Conservation (phyloP, 257 asterid species). For the Gynochthodes officinalis region DNA sequence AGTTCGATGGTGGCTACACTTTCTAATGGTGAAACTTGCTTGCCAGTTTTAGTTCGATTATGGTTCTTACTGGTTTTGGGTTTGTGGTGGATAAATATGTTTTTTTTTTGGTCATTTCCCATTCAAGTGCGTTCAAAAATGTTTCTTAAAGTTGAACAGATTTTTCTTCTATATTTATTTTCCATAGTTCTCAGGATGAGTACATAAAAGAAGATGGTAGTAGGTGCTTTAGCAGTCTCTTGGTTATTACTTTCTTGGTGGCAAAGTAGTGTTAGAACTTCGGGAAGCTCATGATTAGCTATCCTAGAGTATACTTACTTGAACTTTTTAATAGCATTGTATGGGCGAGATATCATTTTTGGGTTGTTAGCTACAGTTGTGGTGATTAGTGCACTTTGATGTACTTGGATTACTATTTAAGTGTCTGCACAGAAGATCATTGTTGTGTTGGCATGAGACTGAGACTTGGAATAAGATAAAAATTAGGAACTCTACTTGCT, state of each 20-base stretch:
- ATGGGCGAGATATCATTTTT: neutral
- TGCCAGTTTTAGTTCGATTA: neutral
- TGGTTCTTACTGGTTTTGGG: neutral
- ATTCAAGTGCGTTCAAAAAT: neutral
- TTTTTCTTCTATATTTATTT: neutral
- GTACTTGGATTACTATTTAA: neutral
- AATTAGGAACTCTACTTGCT: neutral
- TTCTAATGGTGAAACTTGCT: neutral
- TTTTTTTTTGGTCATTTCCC: neutral
- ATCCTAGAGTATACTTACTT: neutral
- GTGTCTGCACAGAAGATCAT: neutral
- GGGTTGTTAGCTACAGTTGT: neutral
- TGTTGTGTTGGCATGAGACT: neutral
- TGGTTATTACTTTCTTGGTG: neutral
- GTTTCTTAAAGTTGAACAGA: neutral
- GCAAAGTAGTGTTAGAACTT: neutral
- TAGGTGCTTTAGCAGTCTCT: neutral
- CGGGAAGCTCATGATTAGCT: neutral
- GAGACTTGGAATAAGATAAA: neutral
- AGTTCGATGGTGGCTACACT: neutral
- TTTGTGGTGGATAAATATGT: neutral
- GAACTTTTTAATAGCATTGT: neutral
- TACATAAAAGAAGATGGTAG: neutral
- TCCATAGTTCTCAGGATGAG: neutral
- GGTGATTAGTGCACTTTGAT: neutral